These are phyloP conservation scores for Pythium vanterpoolii DNA, from an alignment of 352 stramenopile species.

Conservation along the genomic window DNA sequence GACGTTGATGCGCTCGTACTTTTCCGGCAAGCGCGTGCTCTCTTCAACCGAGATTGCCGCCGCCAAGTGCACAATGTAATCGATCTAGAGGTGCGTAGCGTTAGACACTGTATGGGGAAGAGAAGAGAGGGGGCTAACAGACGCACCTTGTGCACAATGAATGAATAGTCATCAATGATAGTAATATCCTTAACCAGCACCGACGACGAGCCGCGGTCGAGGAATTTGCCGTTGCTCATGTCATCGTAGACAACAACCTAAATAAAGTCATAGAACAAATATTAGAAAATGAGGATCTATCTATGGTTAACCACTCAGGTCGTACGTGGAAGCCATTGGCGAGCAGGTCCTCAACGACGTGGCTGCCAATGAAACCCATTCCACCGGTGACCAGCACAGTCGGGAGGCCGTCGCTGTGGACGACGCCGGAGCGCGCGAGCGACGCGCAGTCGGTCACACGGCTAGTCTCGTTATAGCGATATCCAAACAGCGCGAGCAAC, in stretches of 20 bases:
- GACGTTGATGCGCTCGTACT: constrained; percentile 85
- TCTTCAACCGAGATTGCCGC: constrained; percentile 85
- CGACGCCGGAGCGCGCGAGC: constrained; percentile 24
- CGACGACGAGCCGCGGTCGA: constrained; percentile 61
- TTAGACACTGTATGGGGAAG: background rate
- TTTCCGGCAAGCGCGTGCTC: constrained; percentile 79
- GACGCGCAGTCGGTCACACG: constrained; percentile 11
- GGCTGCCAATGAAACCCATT: constrained; percentile 82
- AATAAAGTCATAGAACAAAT: background rate
- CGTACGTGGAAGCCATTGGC: constrained; percentile 73
- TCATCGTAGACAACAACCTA: constrained; percentile 85
- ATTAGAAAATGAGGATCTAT: background rate
- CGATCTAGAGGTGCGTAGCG: constrained; percentile 34
- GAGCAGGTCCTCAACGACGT: constrained; percentile 80
- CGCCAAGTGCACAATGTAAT: constrained; percentile 82
- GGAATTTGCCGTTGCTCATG: constrained; percentile 88
- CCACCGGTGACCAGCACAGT: constrained; percentile 79
- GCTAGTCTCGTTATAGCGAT: constrained; percentile 45
- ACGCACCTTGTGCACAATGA: constrained; percentile 73
- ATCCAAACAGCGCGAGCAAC: constrained; percentile 69
- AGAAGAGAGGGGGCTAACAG: background rate
- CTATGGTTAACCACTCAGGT: background rate
- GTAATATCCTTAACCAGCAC: constrained; percentile 86
- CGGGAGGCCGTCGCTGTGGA: constrained; percentile 34
- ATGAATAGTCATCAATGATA: constrained; percentile 70